Percentiles rank a stretch among this genome's conserved stretches.
Evolutionary conservation across 2,329 filamentous ascomycete genomes (phyloP).

Genomic region (Microsporum audouinii): DNA sequence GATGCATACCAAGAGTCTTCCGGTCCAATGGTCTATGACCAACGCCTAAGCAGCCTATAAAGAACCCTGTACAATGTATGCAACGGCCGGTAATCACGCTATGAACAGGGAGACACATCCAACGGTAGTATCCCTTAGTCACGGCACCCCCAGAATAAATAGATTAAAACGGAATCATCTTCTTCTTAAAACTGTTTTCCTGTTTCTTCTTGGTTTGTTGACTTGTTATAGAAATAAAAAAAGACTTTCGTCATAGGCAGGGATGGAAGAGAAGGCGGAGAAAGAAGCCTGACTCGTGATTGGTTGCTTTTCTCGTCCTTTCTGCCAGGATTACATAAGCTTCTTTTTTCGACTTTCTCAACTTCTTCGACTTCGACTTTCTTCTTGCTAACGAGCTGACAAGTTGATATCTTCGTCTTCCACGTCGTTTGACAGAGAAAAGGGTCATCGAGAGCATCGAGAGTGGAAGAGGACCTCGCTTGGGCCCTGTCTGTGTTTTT

Average conservation of each 20-base stretch:
- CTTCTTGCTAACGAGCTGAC: not conserved
- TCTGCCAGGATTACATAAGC: not conserved
- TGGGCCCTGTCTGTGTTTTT: not conserved
- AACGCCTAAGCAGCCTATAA: not conserved
- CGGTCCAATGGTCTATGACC: not conserved
- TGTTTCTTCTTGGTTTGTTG: not conserved
- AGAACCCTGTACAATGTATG: constrained; percentile 2
- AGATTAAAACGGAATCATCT: too few relatives aligned
- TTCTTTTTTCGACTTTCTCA: not conserved
- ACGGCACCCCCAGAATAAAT: too few relatives aligned
- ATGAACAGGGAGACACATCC: not conserved
- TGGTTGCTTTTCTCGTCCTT: not conserved
- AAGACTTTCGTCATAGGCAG: not conserved
- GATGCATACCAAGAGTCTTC: not conserved
- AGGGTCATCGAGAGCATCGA: not conserved
- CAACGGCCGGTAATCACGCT: not conserved
- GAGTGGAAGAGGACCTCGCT: not conserved
- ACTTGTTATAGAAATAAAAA: not conserved
- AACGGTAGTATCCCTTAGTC: not conserved
- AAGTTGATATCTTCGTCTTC: not conserved
- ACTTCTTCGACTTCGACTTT: not conserved
- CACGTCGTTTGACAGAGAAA: not conserved
- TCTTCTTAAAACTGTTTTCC: too few relatives aligned
- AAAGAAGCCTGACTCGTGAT: not conserved
- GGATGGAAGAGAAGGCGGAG: not conserved